Evolutionary conservation across 345 rosid species (phyloP), one percentile per base, ranked within the genome.

Genomic region (Murraya paniculata): DNA sequence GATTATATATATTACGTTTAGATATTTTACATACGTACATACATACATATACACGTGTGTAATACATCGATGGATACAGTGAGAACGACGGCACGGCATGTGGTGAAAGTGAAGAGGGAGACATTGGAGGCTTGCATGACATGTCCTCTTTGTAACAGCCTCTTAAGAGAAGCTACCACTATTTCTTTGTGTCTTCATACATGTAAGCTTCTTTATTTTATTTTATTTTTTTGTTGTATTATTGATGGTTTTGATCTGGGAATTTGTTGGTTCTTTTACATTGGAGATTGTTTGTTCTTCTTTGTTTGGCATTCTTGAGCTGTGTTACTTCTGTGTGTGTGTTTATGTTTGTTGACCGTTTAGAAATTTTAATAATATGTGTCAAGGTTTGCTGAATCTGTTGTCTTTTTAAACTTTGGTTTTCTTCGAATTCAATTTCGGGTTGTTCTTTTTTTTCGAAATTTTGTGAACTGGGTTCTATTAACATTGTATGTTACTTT

Each of bases 121-220:
- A 79, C 77, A 48, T 18, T 92, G 35, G 82, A 78, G 81, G 86
- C 90, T 85, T 92, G 94, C 97, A 90, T 92, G 92, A 86, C 90
- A 77, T 92, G 97, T 74, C 93, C 90, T 75, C 90, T 91, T 68
- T 91, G 96, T 77, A 76, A 84, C 41, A 89, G 83, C 78, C 88
- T 92, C 56, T 72, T 92, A 45, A 83, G 79, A 58, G 94, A 92
- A 77, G 91, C 97, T 71, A 92, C 97, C 11, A 90, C 97, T 22
- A 90, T 92, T 57, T 89, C 94, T 55, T 80, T 88, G 81, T 92
- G 97, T 77, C 97, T 92, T 77, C 97, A 92, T 81, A 89, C 97
- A 74, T 92, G 97, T 92, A 71, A 87, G 90, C 77, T 81, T 21
- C 36, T 7, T 61, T 7, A 2, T 33, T 22, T 64, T 8, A 5